Percentiles rank a stretch among this genome's conserved stretches.
Evolutionary conservation across 2,329 filamentous ascomycete species (phyloP).

Genomic region (Chlorencoelia australis): DNA sequence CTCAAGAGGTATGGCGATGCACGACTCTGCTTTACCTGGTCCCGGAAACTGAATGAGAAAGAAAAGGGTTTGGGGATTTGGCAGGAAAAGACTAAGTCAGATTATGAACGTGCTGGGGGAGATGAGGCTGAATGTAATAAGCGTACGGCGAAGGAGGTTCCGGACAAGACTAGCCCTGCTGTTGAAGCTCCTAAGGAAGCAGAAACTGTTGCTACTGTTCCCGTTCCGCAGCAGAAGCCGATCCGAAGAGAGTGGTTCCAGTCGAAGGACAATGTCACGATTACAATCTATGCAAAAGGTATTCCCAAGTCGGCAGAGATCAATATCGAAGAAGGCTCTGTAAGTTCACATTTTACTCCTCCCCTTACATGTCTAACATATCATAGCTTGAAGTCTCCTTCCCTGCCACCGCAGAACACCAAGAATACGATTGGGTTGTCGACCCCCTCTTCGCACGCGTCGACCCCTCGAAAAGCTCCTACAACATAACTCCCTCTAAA

Average conservation of each 20-base stretch:
- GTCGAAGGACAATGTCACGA: conserved; percentile 46
- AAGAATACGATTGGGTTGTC: conserved; percentile 50
- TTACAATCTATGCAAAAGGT: conserved; percentile 57
- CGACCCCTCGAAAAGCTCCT: conserved; percentile 48
- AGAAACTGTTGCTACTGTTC: conserved; percentile 3
- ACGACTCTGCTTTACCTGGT: conserved; percentile 56
- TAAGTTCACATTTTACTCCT: conserved; percentile 9
- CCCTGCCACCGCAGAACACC: conserved; percentile 37
- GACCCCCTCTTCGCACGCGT: conserved; percentile 59
- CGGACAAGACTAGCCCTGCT: conserved; percentile 29
- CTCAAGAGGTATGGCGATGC: conserved; percentile 67
- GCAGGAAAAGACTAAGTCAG: conserved; percentile 43
- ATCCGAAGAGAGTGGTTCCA: conserved; percentile 53
- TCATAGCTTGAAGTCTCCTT: conserved; percentile 46
- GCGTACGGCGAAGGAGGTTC: conserved; percentile 42
- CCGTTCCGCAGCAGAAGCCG: conserved; percentile 20
- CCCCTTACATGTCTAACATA: conserved; percentile 10
- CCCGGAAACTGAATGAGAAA: conserved; percentile 39
- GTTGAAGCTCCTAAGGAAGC: conserved; percentile 1
- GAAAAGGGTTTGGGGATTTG: conserved; percentile 46
- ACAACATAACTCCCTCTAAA: conserved; percentile 63
- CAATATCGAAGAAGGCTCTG: conserved; percentile 27
- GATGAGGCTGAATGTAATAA: conserved; percentile 37
- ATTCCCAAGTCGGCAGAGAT: conserved; percentile 44
- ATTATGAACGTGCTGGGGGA: conserved; percentile 37